A percentile compares a stretch with the other conserved stretches of the same genome.
Conservation (phyloP, 352 stramenopile genomes). For the Peronospora tabacina region DNA sequence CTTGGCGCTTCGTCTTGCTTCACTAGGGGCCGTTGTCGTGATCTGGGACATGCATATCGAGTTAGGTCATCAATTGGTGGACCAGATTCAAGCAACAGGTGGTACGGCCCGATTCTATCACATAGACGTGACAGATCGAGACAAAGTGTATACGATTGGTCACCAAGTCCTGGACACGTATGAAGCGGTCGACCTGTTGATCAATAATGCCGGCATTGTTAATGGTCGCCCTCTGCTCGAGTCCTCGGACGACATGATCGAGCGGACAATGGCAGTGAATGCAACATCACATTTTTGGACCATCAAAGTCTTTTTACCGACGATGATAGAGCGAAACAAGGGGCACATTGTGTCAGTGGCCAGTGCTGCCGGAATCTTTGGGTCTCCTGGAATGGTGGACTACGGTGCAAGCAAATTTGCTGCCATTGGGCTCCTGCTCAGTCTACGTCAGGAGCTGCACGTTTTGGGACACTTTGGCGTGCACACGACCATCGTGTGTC, state of each 20-base stretch:
- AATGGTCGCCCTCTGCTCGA: slow-evolving; percentile 33
- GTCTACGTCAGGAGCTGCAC: slow-evolving; percentile 44
- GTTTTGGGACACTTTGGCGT: slow-evolving; percentile 32
- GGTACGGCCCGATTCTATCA: slow-evolving; percentile 28
- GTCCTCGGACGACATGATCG: slow-evolving; percentile 35
- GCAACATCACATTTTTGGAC: slow-evolving; percentile 46
- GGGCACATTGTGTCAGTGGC: slow-evolving; percentile 46
- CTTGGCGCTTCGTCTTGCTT: slow-evolving; percentile 34
- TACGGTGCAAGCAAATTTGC: slow-evolving; percentile 48
- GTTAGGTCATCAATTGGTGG: slow-evolving; percentile 22
- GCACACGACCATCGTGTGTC: slow-evolving; percentile 48
- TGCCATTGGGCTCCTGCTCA: slow-evolving; percentile 35
- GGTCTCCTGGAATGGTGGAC: slow-evolving; percentile 43
- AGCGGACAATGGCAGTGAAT: slow-evolving; percentile 45
- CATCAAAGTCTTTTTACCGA: slow-evolving; percentile 40
- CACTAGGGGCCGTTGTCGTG: slow-evolving; percentile 27
- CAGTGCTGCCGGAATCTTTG: slow-evolving; percentile 40
- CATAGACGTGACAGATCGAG: slow-evolving; percentile 32
- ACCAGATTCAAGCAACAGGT: slow-evolving; percentile 28
- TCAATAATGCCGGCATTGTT: slow-evolving; percentile 57
- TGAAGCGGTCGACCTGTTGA: slow-evolving; percentile 33
- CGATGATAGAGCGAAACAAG: slow-evolving; percentile 33
- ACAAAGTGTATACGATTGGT: slow-evolving; percentile 24
- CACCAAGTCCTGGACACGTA: slow-evolving; percentile 22
- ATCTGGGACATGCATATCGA: slow-evolving; percentile 36